A percentile compares a stretch with the other conserved stretches of the same genome.
Evolutionary conservation across 306 rosid species (phyloP).

Genomic region (Clitoria ternatea): DNA sequence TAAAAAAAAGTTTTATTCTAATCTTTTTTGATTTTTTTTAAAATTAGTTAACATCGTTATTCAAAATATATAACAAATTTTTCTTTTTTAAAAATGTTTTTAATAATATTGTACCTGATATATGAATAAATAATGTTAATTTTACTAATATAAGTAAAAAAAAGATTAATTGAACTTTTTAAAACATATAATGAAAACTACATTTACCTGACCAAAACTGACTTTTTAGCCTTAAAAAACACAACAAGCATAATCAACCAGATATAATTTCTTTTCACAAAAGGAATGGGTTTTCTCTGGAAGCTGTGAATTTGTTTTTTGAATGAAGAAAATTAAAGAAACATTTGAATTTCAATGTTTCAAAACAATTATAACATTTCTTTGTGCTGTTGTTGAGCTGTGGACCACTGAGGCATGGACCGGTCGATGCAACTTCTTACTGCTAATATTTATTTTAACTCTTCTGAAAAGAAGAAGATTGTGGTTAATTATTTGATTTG

Average conservation of each 20-base stretch:
- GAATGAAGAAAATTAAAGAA: constrained; percentile 21
- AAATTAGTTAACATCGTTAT: too few relatives aligned
- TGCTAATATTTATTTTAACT: constrained; percentile 29
- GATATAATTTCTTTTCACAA: background rate
- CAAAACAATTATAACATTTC: background rate
- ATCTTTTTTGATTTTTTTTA: too few relatives aligned
- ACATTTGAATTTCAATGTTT: constrained; percentile 13
- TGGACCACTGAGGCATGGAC: constrained; percentile 24
- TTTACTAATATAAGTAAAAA: too few relatives aligned
- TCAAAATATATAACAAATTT: too few relatives aligned
- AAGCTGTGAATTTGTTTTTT: background rate
- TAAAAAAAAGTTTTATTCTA: too few relatives aligned
- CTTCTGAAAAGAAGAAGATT: constrained; percentile 14
- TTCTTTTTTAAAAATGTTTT: too few relatives aligned
- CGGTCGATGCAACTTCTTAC: background rate
- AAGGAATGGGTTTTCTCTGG: too few relatives aligned
- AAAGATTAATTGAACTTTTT: too few relatives aligned
- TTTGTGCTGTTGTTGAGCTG: constrained; percentile 13
- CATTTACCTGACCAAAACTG: too few relatives aligned
- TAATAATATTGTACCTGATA: too few relatives aligned
- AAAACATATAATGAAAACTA: too few relatives aligned
- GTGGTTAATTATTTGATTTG: constrained; percentile 35
- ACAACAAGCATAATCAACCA: background rate
- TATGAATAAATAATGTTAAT: too few relatives aligned
- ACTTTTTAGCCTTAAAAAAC: background rate